A percentile compares a stretch with the other conserved stretches of the same genome.
These are phyloP conservation scores for Penicillium roqueforti DNA, from an alignment of 495 filamentous ascomycete genomes.

Conservation along the genomic window DNA sequence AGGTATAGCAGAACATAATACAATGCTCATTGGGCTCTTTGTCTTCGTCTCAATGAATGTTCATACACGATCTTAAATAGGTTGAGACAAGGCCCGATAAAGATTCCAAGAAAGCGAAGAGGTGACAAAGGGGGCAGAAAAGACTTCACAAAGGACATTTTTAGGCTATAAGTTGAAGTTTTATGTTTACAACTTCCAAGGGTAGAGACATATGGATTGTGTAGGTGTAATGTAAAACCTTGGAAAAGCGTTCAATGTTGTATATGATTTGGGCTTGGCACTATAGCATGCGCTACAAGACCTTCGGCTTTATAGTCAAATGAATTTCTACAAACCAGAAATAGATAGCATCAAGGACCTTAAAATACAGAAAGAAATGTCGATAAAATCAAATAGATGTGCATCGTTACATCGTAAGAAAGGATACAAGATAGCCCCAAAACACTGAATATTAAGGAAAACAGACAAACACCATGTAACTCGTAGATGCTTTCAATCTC, in stretches of 20 bases:
- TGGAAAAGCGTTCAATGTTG: too few species aligned
- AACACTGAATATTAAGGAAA: slow-evolving; percentile 14
- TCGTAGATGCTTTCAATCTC: slow-evolving; percentile 30
- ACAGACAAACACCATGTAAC: slow-evolving; percentile 16
- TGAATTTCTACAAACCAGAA: neutral
- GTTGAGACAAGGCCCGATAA: neutral
- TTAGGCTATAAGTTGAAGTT: neutral
- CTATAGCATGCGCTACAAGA: neutral
- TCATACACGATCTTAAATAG: neutral
- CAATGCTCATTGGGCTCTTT: neutral
- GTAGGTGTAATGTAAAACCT: too few species aligned
- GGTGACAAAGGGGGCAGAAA: neutral
- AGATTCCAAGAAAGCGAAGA: neutral
- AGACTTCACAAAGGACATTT: neutral
- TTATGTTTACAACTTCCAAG: too few species aligned
- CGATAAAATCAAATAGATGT: neutral
- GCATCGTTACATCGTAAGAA: slow-evolving; percentile 21
- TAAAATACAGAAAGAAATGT: slow-evolving; percentile 13
- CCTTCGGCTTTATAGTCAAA: neutral
- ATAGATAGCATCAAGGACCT: neutral
- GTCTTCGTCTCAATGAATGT: neutral
- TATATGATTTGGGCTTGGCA: too few species aligned
- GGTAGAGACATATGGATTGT: too few species aligned
- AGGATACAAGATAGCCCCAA: slow-evolving; percentile 5
- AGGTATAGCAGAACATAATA: neutral